Conservation (phyloP, 192 early-diverging fungal genomes). For the Coemansia sp. region DNA sequence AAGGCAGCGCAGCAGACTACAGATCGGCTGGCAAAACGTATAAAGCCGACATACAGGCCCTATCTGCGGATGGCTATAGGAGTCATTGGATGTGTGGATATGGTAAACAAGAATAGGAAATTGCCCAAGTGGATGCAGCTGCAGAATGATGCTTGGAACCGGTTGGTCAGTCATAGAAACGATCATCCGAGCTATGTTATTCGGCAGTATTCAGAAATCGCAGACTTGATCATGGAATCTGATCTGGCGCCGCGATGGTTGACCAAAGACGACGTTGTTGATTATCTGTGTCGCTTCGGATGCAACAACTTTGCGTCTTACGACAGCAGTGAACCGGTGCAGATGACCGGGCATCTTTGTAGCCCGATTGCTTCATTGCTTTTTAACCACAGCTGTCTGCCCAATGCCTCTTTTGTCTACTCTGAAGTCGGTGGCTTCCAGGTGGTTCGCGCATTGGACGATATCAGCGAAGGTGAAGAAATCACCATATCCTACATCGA, state of each 20-base stretch:
- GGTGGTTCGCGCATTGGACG: constrained; percentile 24
- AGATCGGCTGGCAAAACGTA: constrained; percentile 1
- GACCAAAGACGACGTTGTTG: constrained; percentile 4
- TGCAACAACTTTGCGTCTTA: constrained; percentile 45
- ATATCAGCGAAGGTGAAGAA: constrained; percentile 33
- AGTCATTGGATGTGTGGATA: constrained; percentile 1
- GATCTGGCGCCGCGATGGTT: neutral
- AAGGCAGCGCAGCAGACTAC: neutral
- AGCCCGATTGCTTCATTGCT: constrained; percentile 41
- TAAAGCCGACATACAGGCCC: constrained; percentile 33
- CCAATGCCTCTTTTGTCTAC: constrained; percentile 29
- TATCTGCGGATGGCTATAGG: constrained; percentile 40
- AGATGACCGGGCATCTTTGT: constrained; percentile 27
- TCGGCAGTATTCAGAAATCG: constrained; percentile 37
- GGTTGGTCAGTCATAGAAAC: constrained; percentile 30
- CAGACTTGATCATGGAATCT: constrained; percentile 8
- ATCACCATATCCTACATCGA: constrained; percentile 39
- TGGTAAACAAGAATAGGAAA: neutral
- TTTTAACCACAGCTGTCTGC: constrained; percentile 52
- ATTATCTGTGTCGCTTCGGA: constrained; percentile 29
- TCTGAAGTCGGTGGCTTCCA: constrained; percentile 7
- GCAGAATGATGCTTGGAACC: constrained; percentile 31
- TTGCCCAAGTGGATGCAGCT: constrained; percentile 26
- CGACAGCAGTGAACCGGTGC: constrained; percentile 9
- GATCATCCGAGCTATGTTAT: constrained; percentile 32